Conservation (phyloP, 352 stramenopile genomes). For the Pythium rhizo-oryzae region DNA sequence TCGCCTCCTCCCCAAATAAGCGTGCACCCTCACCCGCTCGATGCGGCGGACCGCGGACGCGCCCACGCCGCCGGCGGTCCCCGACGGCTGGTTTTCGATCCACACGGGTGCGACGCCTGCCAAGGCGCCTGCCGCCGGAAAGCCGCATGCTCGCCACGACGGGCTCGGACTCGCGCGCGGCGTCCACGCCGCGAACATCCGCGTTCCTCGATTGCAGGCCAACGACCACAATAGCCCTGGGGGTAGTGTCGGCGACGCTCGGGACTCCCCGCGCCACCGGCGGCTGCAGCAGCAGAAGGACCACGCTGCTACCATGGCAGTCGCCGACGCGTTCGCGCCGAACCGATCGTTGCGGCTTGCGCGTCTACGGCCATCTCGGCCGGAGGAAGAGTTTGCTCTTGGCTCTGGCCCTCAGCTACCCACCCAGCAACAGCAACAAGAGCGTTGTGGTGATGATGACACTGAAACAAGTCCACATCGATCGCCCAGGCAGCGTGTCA, state of each 20-base stretch:
- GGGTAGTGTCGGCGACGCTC: no score
- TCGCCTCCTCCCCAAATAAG: not conserved
- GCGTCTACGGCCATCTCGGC: not conserved
- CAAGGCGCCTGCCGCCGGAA: not conserved
- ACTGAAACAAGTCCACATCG: not conserved
- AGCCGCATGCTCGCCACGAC: constrained; percentile 5
- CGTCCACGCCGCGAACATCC: constrained; percentile 17
- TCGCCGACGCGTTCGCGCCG: constrained; percentile 41
- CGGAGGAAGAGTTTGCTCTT: not conserved
- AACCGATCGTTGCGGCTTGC: constrained; percentile 47
- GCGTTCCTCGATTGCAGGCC: constrained; percentile 10
- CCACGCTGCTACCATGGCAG: not conserved
- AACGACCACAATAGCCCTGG: not conserved
- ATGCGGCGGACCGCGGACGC: not conserved
- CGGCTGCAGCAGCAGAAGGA: constrained; percentile 21
- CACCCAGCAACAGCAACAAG: not conserved
- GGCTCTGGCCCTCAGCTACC: not conserved
- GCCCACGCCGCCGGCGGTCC: constrained; percentile 14
- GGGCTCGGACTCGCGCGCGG: constrained; percentile 22
- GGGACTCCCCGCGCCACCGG: constrained; percentile 18
- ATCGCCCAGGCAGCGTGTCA: not conserved
- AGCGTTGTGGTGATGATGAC: not conserved
- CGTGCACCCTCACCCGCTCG: not conserved
- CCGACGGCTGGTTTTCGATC: constrained; percentile 42
- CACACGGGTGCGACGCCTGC: constrained; percentile 15